Conservation (phyloP, 768 basidiomycete species). For the Boletus bicolor region DNA sequence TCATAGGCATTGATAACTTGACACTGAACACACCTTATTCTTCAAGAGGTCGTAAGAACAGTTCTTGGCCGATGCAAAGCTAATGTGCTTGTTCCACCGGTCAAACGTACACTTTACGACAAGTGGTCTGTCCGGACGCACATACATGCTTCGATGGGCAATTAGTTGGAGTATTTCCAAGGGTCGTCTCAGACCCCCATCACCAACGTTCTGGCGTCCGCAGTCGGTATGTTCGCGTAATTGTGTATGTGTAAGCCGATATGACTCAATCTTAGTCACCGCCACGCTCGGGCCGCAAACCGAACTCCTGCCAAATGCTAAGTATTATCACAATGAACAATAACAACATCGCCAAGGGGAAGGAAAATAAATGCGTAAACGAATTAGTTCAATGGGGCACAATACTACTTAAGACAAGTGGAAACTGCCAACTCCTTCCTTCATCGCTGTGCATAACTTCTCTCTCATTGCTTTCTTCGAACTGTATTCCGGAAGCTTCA, state of each 20-base stretch:
- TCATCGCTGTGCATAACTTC: slow-evolving; percentile 81
- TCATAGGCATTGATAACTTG: background rate
- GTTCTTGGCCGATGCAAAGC: slow-evolving; percentile 73
- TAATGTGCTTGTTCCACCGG: slow-evolving; percentile 68
- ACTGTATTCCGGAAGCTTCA: slow-evolving; percentile 96
- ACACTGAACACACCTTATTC: slow-evolving; percentile 53
- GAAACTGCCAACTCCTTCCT: slow-evolving; percentile 95
- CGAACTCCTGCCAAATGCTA: background rate
- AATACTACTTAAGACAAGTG: slow-evolving; percentile 72
- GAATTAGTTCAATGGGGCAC: slow-evolving; percentile 18
- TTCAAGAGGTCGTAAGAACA: slow-evolving; percentile 76
- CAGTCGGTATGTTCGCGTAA: background rate
- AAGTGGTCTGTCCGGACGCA: slow-evolving; percentile 70
- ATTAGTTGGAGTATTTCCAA: slow-evolving; percentile 4
- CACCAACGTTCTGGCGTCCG: slow-evolving; percentile 20
- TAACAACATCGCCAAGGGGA: slow-evolving; percentile 11
- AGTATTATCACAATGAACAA: slow-evolving; percentile 5
- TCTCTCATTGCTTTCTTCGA: slow-evolving; percentile 80
- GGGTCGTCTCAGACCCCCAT: background rate
- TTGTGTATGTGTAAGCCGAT: slow-evolving; percentile 1
- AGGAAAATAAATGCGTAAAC: slow-evolving; percentile 18
- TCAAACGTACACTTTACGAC: slow-evolving; percentile 84
- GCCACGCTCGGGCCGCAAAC: background rate
- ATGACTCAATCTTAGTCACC: slow-evolving; percentile 3
- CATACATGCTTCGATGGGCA: slow-evolving; percentile 27